Percentiles rank a stretch among this genome's conserved stretches.
phyloP scores from a whole-genome alignment of 2,329 filamentous ascomycete genomes.

The Juglanconis oblonga region DNA sequence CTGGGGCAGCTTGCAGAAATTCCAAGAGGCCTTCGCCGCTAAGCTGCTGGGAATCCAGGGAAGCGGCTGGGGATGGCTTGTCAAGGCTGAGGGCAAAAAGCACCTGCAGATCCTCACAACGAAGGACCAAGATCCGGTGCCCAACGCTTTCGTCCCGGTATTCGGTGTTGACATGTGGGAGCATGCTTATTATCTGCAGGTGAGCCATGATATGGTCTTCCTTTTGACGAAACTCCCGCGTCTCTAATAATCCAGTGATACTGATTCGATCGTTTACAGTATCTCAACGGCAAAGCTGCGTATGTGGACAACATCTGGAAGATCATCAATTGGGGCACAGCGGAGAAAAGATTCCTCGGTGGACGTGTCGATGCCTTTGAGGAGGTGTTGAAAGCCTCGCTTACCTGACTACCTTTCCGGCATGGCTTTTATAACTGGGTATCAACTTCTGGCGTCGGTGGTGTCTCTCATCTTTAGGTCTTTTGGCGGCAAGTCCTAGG shows the following conservation, averaged over 20 bases:
- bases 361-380: conserved; percentile 44
- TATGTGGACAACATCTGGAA: conserved; percentile 78
- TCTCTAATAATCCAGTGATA: background rate
- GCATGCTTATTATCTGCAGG: conserved; percentile 86
- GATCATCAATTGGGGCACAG: conserved; percentile 73
- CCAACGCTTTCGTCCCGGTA: conserved; percentile 62
- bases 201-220: conserved; percentile 28
- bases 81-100: conserved; percentile 55
- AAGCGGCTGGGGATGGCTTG: conserved; percentile 85
- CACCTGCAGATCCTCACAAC: conserved; percentile 71
- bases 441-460: background rate
- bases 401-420: background rate
- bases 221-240: no score
- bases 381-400: conserved; percentile 36
- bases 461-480: background rate
- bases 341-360: conserved; percentile 59
- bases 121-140: conserved; percentile 81
- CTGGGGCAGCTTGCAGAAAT: conserved; percentile 67
- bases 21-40: conserved; percentile 63
- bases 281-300: conserved; percentile 70
- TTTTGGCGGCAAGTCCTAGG: no score
- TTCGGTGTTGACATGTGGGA: conserved; percentile 90
- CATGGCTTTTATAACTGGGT: no score
- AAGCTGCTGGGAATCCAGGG: conserved; percentile 72
- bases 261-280: conserved; percentile 46